phyloP scores from a whole-genome alignment of 805 yeast genomes.

The Sporopachydermia lactativora region DNA sequence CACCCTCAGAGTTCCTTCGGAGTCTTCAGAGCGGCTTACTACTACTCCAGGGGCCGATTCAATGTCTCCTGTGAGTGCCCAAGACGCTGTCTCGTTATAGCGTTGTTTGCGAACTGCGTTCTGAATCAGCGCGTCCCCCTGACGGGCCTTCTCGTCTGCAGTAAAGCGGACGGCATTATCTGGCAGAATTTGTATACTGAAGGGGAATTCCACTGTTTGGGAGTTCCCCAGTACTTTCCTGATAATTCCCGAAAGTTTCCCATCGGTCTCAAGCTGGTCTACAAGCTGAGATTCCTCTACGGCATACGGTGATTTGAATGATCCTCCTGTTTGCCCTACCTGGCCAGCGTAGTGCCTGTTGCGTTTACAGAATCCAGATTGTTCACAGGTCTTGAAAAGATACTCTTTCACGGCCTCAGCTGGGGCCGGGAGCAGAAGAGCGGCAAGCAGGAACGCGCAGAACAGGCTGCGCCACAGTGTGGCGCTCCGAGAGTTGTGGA shows the following conservation, averaged over 20 bases:
- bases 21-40: conserved; percentile 5
- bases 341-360: conserved; percentile 51
- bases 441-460: no score
- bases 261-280: conserved; percentile 17
- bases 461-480: no score
- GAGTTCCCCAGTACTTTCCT: conserved; percentile 26
- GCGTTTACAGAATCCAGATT: conserved; percentile 74
- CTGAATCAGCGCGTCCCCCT: conserved; percentile 12
- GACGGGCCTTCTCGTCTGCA: conserved; percentile 46
- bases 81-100: conserved; percentile 42
- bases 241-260: conserved; percentile 31
- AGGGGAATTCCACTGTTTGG: conserved; percentile 31
- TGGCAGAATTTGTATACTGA: conserved; percentile 40
- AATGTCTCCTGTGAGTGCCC: conserved; percentile 33
- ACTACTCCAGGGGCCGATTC: conserved; percentile 8
- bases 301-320: conserved; percentile 25
- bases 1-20: conserved; percentile 4
- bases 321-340: conserved; percentile 15
- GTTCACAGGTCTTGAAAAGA: conserved; percentile 62
- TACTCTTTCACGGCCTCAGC: conserved; percentile 40
- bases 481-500: no score
- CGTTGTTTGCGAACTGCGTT: conserved; percentile 29
- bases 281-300: conserved; percentile 21
- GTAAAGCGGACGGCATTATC: conserved; percentile 47
- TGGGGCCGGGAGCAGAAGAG: no score